A percentile compares a stretch with the other conserved stretches of the same genome.
Conservation (phyloP, 2,329 filamentous ascomycete species). For the Septoria linicola region DNA sequence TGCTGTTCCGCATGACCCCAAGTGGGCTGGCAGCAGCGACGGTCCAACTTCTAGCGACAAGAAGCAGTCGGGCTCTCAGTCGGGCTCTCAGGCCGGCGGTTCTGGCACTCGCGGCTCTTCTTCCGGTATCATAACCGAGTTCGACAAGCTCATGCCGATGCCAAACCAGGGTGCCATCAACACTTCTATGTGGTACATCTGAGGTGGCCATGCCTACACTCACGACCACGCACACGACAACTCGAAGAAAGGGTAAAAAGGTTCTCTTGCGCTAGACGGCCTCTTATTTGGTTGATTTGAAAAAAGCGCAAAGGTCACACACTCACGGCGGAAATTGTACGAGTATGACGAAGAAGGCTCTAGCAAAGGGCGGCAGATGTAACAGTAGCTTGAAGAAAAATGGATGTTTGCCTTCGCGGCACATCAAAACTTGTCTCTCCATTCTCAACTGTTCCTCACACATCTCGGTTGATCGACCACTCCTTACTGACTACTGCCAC, state of each 20-base stretch:
- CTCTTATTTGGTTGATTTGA: background rate
- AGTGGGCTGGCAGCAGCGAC: conserved; percentile 33
- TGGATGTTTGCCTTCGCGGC: conserved; percentile 4
- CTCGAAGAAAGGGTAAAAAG: no score
- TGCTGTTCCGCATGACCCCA: conserved; percentile 70
- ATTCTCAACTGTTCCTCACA: background rate
- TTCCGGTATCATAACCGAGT: conserved; percentile 24
- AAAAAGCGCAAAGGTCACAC: background rate
- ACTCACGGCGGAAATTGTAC: background rate
- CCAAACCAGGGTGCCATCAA: conserved; percentile 42
- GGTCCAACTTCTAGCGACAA: conserved; percentile 20
- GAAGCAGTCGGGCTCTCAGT: conserved; percentile 22
- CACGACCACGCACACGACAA: no score
- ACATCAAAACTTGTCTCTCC: conserved; percentile 2
- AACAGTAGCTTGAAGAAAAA: conserved; percentile 9
- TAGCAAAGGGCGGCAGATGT: conserved; percentile 1
- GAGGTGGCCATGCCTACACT: background rate
- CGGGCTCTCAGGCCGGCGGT: conserved; percentile 23
- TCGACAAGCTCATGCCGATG: conserved; percentile 44
- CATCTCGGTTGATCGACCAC: no score
- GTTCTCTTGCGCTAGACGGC: background rate
- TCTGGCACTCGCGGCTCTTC: conserved; percentile 39
- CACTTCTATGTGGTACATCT: conserved; percentile 54
- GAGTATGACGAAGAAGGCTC: conserved; percentile 1
- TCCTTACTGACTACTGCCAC: background rate